A percentile compares a stretch with the other conserved stretches of the same genome.
Conservation (phyloP, 768 basidiomycete species). For the Pisolithus microcarpus region DNA sequence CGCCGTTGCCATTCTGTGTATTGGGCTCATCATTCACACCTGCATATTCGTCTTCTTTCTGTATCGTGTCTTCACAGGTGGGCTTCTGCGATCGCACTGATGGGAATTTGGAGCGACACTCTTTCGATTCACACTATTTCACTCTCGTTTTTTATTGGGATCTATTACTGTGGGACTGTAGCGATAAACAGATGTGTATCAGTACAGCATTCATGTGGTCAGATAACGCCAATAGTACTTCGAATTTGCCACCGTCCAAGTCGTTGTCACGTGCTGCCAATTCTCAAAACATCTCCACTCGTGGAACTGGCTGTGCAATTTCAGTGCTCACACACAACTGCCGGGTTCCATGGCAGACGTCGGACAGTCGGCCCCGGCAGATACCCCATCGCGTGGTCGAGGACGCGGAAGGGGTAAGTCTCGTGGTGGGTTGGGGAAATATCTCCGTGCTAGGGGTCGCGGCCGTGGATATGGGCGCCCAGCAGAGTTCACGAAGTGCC, state of each 20-base stretch:
- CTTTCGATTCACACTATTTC: not conserved
- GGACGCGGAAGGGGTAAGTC: conserved; percentile 49
- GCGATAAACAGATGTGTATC: not conserved
- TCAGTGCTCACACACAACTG: not conserved
- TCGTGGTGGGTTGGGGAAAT: conserved; percentile 67
- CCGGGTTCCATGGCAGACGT: conserved; percentile 4
- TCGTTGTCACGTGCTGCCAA: too few relatives aligned
- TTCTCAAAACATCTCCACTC: too few relatives aligned
- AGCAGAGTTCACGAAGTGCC: conserved; percentile 56
- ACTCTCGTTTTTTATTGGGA: not conserved
- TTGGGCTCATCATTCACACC: conserved; percentile 21
- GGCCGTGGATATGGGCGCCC: conserved; percentile 54
- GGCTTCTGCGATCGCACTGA: conserved; percentile 15
- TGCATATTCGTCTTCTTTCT: conserved; percentile 23
- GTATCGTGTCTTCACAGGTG: conserved; percentile 24
- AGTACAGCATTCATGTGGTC: not conserved
- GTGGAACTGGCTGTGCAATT: too few relatives aligned
- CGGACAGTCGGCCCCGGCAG: conserved; percentile 3
- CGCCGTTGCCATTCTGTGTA: conserved; percentile 16
- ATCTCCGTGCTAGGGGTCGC: conserved; percentile 62
- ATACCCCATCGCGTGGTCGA: conserved; percentile 25
- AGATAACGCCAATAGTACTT: not conserved
- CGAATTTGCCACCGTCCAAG: too few relatives aligned
- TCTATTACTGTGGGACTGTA: not conserved
- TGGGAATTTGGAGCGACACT: not conserved